phyloP scores from a whole-genome alignment of 345 rosid species.

The Cardamine resedifolia region DNA sequence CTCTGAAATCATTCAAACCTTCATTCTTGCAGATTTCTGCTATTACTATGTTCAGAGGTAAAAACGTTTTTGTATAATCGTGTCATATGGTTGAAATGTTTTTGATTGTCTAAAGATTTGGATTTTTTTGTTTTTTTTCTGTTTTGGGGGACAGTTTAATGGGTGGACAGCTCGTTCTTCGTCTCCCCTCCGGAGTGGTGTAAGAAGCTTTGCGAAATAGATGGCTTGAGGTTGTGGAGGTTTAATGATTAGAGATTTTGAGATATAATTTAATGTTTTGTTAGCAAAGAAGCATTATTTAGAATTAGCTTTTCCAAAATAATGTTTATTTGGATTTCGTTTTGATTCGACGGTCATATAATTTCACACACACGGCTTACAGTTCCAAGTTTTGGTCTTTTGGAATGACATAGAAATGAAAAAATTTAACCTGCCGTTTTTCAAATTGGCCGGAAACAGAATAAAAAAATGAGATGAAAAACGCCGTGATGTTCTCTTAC shows the following conservation, averaged over 20 bases:
- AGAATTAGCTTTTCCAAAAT: slow-evolving; percentile 19
- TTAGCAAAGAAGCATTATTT: slow-evolving; percentile 17
- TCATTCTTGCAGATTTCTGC: slow-evolving; percentile 86
- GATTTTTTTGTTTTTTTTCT: neutral
- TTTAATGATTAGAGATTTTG: slow-evolving; percentile 15
- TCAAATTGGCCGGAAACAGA: neutral
- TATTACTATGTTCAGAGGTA: slow-evolving; percentile 81
- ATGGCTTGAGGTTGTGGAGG: neutral
- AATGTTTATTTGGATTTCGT: neutral
- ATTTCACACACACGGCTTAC: neutral
- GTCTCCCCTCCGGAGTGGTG: slow-evolving; percentile 88
- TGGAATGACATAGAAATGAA: neutral
- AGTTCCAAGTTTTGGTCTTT: slow-evolving; percentile 10
- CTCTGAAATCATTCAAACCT: slow-evolving; percentile 86
- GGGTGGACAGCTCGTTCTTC: slow-evolving; percentile 88
- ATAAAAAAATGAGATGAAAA: neutral
- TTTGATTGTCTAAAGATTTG: neutral
- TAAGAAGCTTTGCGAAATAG: slow-evolving; percentile 29
- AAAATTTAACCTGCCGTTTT: neutral
- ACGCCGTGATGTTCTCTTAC: neutral
- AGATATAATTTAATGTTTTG: slow-evolving; percentile 6
- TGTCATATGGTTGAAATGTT: neutral
- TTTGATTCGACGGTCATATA: slow-evolving; percentile 1
- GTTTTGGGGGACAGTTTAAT: slow-evolving; percentile 51
- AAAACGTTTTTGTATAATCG: neutral